Evolutionary conservation across 2,329 filamentous ascomycete genomes (phyloP), one percentile per base, ranked within the genome.

Genomic region (Sporothrix brunneoviolacea): DNA sequence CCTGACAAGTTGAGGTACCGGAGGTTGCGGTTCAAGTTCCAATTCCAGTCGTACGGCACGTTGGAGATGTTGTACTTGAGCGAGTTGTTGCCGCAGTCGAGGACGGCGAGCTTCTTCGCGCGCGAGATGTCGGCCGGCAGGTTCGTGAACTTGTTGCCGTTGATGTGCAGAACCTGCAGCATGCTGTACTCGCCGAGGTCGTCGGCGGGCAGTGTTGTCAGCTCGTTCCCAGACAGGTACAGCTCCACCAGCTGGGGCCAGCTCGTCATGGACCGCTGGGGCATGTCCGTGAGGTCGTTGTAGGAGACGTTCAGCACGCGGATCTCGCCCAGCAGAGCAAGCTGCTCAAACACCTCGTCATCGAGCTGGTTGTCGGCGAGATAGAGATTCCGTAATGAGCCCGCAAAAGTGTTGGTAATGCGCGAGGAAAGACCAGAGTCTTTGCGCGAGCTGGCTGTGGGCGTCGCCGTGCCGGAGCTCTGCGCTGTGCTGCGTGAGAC

Each of bases 21-120:
- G 57, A 98, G 72, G 60, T 96, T 94, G 43, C 87, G 88, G 62
- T 98, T 98, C 76, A 93, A 88, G 63, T 97, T 97, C 93, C 93
- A 98, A 62, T 98, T 98, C 93, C 93, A 98, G 65, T 98, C 93
- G 64, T 98, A 98, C 0, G 91, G 93, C 76, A 95, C 95, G 62
- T 98, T 98, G 27, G 90, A 93, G 42, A 98, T 94, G 64, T 98
- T 98, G 77, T 98, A 98, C 68, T 97, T 98, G 51, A 98, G 74
- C 19, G 81, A 83, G 64, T 98, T 98, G 74, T 88, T 96, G 54
- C 91, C 91, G 55, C 94, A 94, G 68, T 98, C 93, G 45, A 98
- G 75, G 44, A 96, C 86, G 5, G 90, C 84, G 22, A 98, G 78
- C 66, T 93, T 93, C 68, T 90, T 88, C 39, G 95, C 89, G 65